Conservation (phyloP, 2,329 filamentous ascomycete species). For the Penicillium psychrosexuale region DNA sequence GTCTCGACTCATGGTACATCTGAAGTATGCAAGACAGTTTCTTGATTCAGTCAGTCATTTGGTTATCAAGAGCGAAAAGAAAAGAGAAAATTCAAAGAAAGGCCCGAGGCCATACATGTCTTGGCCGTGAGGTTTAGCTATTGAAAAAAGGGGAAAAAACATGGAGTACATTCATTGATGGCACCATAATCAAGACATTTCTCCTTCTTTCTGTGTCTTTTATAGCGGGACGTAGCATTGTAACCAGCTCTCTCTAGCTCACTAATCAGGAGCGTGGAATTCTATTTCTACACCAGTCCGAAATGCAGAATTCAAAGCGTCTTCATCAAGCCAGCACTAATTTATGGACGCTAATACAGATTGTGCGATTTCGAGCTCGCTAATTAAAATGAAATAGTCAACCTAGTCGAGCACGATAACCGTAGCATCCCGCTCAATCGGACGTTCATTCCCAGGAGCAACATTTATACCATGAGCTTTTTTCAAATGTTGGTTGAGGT, state of each 20-base stretch:
- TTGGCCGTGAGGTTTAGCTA: not conserved
- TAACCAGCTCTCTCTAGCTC: not conserved
- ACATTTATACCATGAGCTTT: constrained; percentile 29
- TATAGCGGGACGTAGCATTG: not conserved
- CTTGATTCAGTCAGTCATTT: not conserved
- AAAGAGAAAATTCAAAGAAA: not conserved
- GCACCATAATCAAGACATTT: not conserved
- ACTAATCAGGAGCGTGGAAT: too few species aligned
- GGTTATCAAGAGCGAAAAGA: not conserved
- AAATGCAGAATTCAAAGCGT: not conserved
- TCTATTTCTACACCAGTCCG: not conserved
- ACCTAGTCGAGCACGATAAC: constrained; percentile 12
- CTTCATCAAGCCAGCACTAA: not conserved
- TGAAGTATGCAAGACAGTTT: too few species aligned
- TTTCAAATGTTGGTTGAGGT: constrained; percentile 37
- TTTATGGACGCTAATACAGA: not conserved
- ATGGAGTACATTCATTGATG: not conserved
- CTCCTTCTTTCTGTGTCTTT: not conserved
- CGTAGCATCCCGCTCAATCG: not conserved
- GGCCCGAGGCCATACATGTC: not conserved
- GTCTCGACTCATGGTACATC: not conserved
- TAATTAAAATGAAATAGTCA: not conserved
- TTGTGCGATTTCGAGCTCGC: not conserved
- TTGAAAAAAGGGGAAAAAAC: not conserved
- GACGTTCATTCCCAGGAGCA: constrained; percentile 1